Conservation (phyloP, 1,284 basidiomycete genomes). For the Microbotryomycetes sp. region DNA sequence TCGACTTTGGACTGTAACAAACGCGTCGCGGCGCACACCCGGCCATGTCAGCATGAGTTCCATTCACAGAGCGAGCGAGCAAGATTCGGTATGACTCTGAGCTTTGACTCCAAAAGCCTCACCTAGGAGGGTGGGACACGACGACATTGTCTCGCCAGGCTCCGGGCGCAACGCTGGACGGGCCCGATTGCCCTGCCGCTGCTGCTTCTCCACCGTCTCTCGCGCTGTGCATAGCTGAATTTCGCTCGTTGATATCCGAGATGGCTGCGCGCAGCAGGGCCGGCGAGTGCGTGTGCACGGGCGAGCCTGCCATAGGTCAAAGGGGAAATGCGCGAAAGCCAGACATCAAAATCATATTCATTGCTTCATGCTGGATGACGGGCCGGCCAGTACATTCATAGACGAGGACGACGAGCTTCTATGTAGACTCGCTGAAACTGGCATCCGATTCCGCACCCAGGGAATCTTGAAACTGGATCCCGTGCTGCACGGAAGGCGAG, state of each 20-base stretch:
- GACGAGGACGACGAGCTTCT: no score
- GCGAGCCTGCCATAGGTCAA: neutral
- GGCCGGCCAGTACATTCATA: no score
- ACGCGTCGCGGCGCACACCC: neutral
- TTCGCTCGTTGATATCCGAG: neutral
- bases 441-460: no score
- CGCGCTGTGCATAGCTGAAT: neutral
- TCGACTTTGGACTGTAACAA: neutral
- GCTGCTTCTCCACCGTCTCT: neutral
- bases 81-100: no score
- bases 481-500: no score
- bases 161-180: neutral
- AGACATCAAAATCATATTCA: no score
- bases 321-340: no score
- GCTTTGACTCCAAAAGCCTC: neutral
- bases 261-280: constrained; percentile 5
- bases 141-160: constrained; percentile 7
- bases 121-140: constrained; percentile 11
- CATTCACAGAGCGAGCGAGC: no score
- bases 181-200: neutral
- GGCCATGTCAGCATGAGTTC: no score
- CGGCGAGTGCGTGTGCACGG: constrained; percentile 8
- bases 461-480: no score
- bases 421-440: no score
- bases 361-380: no score